A percentile compares a stretch with the other conserved stretches of the same genome.
phyloP scores from a whole-genome alignment of 192 early-diverging fungal genomes.

The Neocallimastix lanati region DNA sequence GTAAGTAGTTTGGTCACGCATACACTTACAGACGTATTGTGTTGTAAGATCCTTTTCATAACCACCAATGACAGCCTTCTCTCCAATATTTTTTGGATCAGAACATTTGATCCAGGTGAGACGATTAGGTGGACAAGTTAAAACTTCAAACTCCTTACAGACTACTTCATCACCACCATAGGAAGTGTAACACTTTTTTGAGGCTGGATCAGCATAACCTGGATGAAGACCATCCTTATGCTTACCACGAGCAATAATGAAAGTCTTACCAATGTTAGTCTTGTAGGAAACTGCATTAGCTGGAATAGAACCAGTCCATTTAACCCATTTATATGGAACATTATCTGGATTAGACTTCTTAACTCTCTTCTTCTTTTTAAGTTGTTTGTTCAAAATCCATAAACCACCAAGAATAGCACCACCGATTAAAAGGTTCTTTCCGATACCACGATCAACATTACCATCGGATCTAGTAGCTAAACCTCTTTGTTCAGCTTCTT shows the following conservation, averaged over 20 bases:
- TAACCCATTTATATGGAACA: too few species aligned
- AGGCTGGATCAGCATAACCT: neutral
- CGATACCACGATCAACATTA: too few species aligned
- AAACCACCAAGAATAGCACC: too few species aligned
- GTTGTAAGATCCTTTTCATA: neutral
- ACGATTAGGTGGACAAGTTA: neutral
- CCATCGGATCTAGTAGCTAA: too few species aligned
- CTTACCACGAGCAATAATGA: neutral
- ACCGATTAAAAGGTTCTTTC: too few species aligned
- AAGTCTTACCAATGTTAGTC: neutral
- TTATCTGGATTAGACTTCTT: too few species aligned
- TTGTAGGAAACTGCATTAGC: neutral
- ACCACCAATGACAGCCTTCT: neutral
- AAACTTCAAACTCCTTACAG: neutral
- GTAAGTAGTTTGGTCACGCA: neutral
- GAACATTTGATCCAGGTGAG: neutral
- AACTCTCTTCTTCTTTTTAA: too few species aligned
- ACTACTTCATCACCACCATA: too few species aligned
- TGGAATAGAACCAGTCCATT: neutral
- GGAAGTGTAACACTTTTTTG: neutral
- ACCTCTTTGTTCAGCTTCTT: too few species aligned
- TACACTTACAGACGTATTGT: neutral
- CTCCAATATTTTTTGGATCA: neutral
- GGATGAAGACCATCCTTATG: neutral
- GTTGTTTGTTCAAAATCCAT: too few species aligned